Conservation (phyloP, 2,329 filamentous ascomycete genomes). For the Arachnomyces sp. region DNA sequence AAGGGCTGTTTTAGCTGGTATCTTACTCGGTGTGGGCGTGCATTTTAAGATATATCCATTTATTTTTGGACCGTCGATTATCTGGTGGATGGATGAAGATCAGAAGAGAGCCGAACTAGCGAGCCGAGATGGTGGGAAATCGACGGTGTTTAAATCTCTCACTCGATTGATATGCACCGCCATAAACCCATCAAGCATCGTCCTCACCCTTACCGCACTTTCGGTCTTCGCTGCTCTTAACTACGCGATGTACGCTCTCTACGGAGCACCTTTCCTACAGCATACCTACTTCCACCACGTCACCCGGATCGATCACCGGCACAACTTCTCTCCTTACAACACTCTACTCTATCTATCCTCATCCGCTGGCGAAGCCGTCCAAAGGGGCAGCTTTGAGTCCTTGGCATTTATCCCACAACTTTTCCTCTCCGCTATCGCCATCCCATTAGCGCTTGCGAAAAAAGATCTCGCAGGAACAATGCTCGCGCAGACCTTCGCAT, state of each 20-base stretch:
- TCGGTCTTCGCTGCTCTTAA: conserved; percentile 69
- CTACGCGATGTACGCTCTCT: conserved; percentile 66
- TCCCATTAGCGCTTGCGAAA: conserved; percentile 71
- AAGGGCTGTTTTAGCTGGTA: conserved; percentile 58
- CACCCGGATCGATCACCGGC: conserved; percentile 86
- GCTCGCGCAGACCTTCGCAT: conserved; percentile 93
- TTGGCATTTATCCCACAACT: conserved; percentile 87
- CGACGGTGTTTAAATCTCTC: conserved; percentile 20
- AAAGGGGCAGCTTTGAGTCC: conserved; percentile 53
- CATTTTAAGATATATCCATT: conserved; percentile 99
- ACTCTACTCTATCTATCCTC: conserved; percentile 73
- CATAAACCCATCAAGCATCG: conserved; percentile 32
- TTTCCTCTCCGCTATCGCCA: conserved; percentile 65
- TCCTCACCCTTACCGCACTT: conserved; percentile 53
- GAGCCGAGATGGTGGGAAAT: conserved; percentile 8
- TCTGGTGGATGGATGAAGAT: conserved; percentile 36
- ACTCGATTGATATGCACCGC: too few relatives aligned
- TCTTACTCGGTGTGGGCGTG: conserved; percentile 72
- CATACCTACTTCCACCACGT: conserved; percentile 94
- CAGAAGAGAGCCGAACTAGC: conserved; percentile 3
- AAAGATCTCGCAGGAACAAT: conserved; percentile 74
- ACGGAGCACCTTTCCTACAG: conserved; percentile 71
- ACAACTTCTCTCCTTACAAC: conserved; percentile 98
- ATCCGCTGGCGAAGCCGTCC: conserved; percentile 22
- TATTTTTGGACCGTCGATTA: conserved; percentile 66